Evolutionary conservation across 2,329 filamentous ascomycete species (phyloP), one percentile per base, ranked within the genome.

Genomic region (Fusarium circinatum): DNA sequence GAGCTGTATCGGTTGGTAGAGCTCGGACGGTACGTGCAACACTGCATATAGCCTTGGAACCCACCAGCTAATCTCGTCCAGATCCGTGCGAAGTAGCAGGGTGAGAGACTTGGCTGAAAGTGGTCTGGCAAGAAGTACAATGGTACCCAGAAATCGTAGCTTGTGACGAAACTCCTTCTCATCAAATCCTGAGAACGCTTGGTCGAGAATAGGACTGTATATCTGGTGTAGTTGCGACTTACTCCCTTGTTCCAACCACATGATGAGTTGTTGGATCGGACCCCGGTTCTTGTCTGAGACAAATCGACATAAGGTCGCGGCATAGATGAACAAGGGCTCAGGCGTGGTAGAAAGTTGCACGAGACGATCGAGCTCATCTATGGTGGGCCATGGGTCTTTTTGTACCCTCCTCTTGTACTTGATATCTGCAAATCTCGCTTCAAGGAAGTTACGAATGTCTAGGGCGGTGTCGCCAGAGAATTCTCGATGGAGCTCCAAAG

Each of bases 391-490:
- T 1, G n/a, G 41, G 4, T 44, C 41, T 18, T 18, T 44, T 12
- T 44, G 41, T 2, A 44, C 41, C 10, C 6, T 24, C 15, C n/a
- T 44, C 0, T 5, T 44, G 5, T 18, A 2, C n/a, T 44, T 44
- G 2, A 44, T 44, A 11, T 17, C 10, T 1, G 41, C 9, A 24
- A 44, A 24, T 1, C 41, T 44, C 6, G 15, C n/a, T 18, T 44
- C 6, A 0, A 44, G 15, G 5, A 44, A 44, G 10, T 8, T 8
- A 0, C 15, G 41, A 14, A 44, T 18, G 4, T 44, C 41, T 0
- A 18, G 0, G 0, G 10, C 2, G 1, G 41, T 44, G 8, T 24
- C n/a, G 4, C 6, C n/a, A 5, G 15, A 12, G n/a, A 44, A 44
- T 1, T 44, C n/a, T 24, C n/a, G n/a, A 0, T 44, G 41, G 6